A percentile compares a stretch with the other conserved stretches of the same genome.
Evolutionary conservation across 805 yeast species (phyloP).

Genomic region (Teunomyces cretensis): DNA sequence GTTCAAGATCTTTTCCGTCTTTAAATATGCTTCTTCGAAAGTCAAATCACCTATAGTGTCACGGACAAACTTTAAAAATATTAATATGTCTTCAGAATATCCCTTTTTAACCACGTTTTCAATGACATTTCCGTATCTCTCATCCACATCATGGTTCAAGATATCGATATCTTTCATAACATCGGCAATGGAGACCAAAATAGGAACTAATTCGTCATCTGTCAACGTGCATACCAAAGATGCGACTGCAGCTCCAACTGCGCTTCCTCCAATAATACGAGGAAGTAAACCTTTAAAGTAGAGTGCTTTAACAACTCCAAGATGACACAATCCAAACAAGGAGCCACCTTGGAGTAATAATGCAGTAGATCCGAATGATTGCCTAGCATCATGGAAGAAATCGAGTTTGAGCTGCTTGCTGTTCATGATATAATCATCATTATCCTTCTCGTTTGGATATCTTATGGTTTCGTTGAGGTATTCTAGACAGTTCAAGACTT

Average conservation of each 20-base stretch:
- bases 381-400: constrained; percentile 83
- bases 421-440: constrained; percentile 39
- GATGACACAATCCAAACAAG: constrained; percentile 86
- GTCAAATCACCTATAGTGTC: constrained; percentile 78
- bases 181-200: constrained; percentile 37
- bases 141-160: constrained; percentile 53
- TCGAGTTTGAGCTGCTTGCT: constrained; percentile 61
- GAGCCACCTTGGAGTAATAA: constrained; percentile 93
- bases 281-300: constrained; percentile 76
- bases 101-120: constrained; percentile 78
- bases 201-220: constrained; percentile 60
- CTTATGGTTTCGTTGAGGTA: constrained; percentile 50
- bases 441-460: constrained; percentile 25
- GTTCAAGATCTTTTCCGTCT: constrained; percentile 76
- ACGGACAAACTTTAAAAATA: constrained; percentile 76
- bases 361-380: constrained; percentile 89
- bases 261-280: constrained; percentile 83
- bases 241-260: constrained; percentile 93
- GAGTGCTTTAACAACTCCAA: constrained; percentile 89
- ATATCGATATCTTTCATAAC: constrained; percentile 45
- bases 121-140: constrained; percentile 64
- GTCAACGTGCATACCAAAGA: constrained; percentile 74
- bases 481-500: constrained; percentile 67
- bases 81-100: constrained; percentile 79
- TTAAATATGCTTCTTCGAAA: constrained; percentile 87